Percentiles rank a stretch among this genome's conserved stretches.
phyloP scores from a whole-genome alignment of 2,329 filamentous ascomycete species.

The Chrysoporthe cubensis region DNA sequence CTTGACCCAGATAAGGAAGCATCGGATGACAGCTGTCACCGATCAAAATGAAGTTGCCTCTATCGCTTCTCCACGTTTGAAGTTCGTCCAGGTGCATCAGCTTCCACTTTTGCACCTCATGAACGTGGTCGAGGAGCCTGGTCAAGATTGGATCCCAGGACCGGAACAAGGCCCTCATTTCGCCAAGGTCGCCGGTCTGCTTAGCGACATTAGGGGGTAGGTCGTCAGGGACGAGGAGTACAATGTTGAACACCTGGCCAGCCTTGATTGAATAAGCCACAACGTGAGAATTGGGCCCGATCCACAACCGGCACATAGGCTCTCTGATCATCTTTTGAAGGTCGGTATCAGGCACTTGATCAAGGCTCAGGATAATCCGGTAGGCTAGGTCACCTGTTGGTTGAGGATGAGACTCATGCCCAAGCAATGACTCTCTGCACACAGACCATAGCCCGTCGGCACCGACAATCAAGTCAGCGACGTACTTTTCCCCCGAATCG shows the following conservation, averaged over 20 bases:
- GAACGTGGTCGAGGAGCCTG: not conserved
- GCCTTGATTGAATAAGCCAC: slow-evolving; percentile 65
- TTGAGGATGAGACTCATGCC: not conserved
- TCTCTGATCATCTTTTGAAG: slow-evolving; percentile 50
- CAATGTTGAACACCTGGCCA: slow-evolving; percentile 66
- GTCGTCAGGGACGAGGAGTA: slow-evolving; percentile 66
- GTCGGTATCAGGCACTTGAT: slow-evolving; percentile 37
- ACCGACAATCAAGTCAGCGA: not conserved
- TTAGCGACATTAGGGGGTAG: slow-evolving; percentile 50
- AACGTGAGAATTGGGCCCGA: slow-evolving; percentile 63
- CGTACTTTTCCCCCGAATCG: not conserved
- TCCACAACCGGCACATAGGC: slow-evolving; percentile 65
- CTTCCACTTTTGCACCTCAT: slow-evolving; percentile 65
- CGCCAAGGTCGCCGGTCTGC: slow-evolving; percentile 56
- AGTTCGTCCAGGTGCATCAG: slow-evolving; percentile 51
- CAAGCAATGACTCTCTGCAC: not conserved
- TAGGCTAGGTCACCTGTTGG: not conserved
- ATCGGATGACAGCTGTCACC: slow-evolving; percentile 68
- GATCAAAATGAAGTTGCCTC: no score
- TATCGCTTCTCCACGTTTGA: no score
- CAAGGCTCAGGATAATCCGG: not conserved
- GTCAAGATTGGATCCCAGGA: slow-evolving; percentile 61
- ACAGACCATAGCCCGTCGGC: not conserved
- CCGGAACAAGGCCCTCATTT: slow-evolving; percentile 63
- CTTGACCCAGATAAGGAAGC: slow-evolving; percentile 66